phyloP scores from a whole-genome alignment of 495 filamentous ascomycete genomes.

The Aspergillus kassunensis region DNA sequence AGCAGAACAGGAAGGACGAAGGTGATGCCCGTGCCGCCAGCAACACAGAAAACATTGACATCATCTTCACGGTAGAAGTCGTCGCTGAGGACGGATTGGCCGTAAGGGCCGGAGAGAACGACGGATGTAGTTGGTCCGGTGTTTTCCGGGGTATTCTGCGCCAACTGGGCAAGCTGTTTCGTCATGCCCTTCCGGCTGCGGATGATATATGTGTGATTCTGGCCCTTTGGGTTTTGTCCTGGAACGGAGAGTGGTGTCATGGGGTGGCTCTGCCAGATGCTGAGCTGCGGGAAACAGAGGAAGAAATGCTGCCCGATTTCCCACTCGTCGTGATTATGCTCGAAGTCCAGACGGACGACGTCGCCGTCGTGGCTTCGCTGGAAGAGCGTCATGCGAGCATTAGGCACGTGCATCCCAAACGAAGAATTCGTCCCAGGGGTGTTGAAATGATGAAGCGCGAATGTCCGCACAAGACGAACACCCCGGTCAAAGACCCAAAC shows the following conservation, averaged over 20 bases:
- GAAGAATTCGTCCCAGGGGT: conserved; percentile 33
- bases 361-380: conserved; percentile 47
- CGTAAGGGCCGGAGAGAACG: conserved; percentile 58
- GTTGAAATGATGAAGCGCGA: conserved; percentile 46
- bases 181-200: conserved; percentile 59
- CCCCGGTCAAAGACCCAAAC: conserved; percentile 55
- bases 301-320: conserved; percentile 63
- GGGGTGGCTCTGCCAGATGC: conserved; percentile 64
- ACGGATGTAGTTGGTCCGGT: conserved; percentile 38
- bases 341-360: conserved; percentile 54
- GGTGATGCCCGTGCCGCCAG: conserved; percentile 62
- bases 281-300: conserved; percentile 55
- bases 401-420: conserved; percentile 37
- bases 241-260: conserved; percentile 58
- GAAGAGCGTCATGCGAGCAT: conserved; percentile 47
- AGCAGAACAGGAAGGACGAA: conserved; percentile 57
- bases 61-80: conserved; percentile 28
- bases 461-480: conserved; percentile 45
- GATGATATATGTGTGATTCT: conserved; percentile 59
- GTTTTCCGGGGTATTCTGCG: conserved; percentile 18
- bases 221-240: conserved; percentile 19
- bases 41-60: conserved; percentile 56
- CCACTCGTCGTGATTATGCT: conserved; percentile 54
- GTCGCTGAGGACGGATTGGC: conserved; percentile 40
- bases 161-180: conserved; percentile 44